These are phyloP conservation scores for Blepharisma japonicum DNA, from an alignment of 73 alveolate genomes.

Conservation along the genomic window DNA sequence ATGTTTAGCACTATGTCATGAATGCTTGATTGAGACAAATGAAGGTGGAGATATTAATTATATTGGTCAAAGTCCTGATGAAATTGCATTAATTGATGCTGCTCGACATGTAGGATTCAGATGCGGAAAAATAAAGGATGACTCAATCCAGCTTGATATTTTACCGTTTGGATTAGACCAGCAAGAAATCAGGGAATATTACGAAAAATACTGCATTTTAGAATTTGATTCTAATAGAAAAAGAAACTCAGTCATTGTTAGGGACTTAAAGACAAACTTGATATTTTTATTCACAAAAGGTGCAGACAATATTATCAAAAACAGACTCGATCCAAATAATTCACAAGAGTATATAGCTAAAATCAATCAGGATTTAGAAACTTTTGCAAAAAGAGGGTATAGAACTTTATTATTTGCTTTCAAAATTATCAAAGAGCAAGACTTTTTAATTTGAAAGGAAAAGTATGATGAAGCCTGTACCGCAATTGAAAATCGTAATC, in stretches of 20 bases:
- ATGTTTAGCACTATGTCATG: constrained; percentile 56
- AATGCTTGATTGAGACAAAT: constrained; percentile 41
- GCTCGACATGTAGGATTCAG: constrained; percentile 74
- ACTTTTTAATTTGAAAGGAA: constrained; percentile 64
- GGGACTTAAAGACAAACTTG: background rate
- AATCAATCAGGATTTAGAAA: constrained; percentile 48
- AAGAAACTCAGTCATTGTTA: constrained; percentile 83
- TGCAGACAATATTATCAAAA: constrained; percentile 39
- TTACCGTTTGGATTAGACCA: constrained; percentile 5
- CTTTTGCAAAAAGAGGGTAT: constrained; percentile 65
- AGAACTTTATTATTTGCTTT: constrained; percentile 90
- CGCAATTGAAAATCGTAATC: constrained; percentile 75
- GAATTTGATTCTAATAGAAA: constrained; percentile 93
- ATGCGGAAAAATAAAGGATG: background rate
- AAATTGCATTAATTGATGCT: constrained; percentile 28
- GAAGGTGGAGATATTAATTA: constrained; percentile 29
- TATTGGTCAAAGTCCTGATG: constrained; percentile 34
- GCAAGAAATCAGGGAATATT: constrained; percentile 30
- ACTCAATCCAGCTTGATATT: background rate
- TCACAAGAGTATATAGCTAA: constrained; percentile 49
- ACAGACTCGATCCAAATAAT: constrained; percentile 34
- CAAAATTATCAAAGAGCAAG: constrained; percentile 80
- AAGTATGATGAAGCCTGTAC: constrained; percentile 56
- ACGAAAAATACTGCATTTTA: constrained; percentile 71
- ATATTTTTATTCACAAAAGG: background rate